A percentile compares a stretch with the other conserved stretches of the same genome.
phyloP scores from a whole-genome alignment of 2,329 filamentous ascomycete genomes.

The Pseudogymnoascus sp. region DNA sequence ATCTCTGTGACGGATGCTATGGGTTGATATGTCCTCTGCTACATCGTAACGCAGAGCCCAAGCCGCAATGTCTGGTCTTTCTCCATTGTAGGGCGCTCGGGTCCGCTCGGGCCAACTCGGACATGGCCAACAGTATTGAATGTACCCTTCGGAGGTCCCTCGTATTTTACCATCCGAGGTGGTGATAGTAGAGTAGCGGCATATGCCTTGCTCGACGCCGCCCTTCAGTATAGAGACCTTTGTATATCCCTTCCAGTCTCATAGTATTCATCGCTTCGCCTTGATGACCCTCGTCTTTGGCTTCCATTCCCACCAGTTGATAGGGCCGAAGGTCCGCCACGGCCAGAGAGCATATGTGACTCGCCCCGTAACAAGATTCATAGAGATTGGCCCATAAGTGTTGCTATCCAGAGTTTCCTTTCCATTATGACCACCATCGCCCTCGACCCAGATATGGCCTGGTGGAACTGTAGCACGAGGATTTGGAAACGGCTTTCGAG shows the following conservation, averaged over 20 bases:
- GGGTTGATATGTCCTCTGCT: not conserved
- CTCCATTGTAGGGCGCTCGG: not conserved
- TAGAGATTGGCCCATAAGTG: constrained; percentile 76
- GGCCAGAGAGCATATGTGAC: constrained; percentile 69
- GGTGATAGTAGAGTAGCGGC: not conserved
- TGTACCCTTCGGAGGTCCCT: not conserved
- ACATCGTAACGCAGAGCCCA: not conserved
- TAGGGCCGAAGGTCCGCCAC: constrained; percentile 46
- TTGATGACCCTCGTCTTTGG: constrained; percentile 35
- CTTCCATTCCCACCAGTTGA: constrained; percentile 48
- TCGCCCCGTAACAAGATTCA: constrained; percentile 64
- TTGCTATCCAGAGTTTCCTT: constrained; percentile 75
- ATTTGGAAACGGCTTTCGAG: constrained; percentile 52
- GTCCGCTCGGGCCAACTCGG: not conserved
- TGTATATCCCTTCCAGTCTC: not conserved
- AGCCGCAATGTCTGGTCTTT: not conserved
- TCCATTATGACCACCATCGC: constrained; percentile 60
- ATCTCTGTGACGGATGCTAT: not conserved
- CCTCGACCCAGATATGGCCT: constrained; percentile 92
- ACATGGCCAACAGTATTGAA: not conserved
- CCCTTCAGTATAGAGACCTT: not conserved
- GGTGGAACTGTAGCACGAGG: constrained; percentile 58
- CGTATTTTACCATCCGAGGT: not conserved
- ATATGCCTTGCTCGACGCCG: not conserved
- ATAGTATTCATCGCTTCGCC: constrained; percentile 20